Conservation (phyloP, 257 asterid species). For the Capsicum pubescens region DNA sequence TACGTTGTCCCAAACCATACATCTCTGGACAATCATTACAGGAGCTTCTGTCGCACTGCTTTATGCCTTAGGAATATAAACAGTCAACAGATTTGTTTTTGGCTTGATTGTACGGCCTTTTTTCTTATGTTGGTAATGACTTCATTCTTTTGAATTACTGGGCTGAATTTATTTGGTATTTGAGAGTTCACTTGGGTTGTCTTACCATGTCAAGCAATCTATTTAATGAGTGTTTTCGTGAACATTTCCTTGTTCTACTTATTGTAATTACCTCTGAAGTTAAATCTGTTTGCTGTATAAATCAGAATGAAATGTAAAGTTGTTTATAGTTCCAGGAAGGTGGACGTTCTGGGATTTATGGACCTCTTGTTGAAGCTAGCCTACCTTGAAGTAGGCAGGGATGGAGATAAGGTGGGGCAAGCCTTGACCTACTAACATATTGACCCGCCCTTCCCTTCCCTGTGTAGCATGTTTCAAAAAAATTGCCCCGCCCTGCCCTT, state of each 20-base stretch:
- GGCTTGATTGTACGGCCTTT: conserved; percentile 1
- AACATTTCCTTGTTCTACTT: background rate
- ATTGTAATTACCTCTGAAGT: background rate
- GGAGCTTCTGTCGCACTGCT: conserved; percentile 49
- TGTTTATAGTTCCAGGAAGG: background rate
- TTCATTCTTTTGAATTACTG: background rate
- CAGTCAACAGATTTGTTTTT: conserved; percentile 14
- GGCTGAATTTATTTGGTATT: no score
- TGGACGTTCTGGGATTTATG: background rate
- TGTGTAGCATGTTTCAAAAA: background rate
- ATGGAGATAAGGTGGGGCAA: background rate
- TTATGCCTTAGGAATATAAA: conserved; percentile 39
- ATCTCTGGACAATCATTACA: conserved; percentile 42
- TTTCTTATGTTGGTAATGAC: background rate
- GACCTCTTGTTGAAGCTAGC: background rate
- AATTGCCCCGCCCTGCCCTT: background rate
- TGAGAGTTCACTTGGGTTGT: no score
- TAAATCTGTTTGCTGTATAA: background rate
- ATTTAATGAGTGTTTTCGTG: background rate
- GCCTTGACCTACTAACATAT: background rate
- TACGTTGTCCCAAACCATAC: conserved; percentile 33
- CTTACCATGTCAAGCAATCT: background rate
- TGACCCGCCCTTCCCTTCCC: background rate
- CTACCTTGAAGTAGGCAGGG: background rate
- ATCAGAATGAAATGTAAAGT: background rate